Evolutionary conservation across 805 yeast species (phyloP), one percentile per base, ranked within the genome.

Genomic region (Pichia rugopelliculosa): DNA sequence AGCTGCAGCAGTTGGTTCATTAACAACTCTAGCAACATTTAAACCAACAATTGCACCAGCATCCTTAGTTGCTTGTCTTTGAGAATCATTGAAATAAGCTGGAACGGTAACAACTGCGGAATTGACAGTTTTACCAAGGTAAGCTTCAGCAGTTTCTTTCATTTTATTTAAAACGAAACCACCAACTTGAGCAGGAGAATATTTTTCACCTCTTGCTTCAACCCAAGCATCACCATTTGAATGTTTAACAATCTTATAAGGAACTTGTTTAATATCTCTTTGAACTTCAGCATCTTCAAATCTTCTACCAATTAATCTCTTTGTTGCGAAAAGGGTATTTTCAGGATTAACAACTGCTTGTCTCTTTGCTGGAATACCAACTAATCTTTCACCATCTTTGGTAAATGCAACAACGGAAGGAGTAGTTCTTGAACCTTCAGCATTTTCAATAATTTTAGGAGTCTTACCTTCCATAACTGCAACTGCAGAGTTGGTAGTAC

Each of bases 21-120:
- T 85, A 56, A 85, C 93, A 55, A 85, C 95, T 72, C 95, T 80
- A 64, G 87, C 77, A 57, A 85, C 90, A 73, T 88, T 88, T 65
- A 89, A 76, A 52, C 96, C 96, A 58, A 88, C 96, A 73, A 89
- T 89, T 71, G 88, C 91, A 77, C 97, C 97, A 46, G 97, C 96
- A 69, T 89, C 96, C 76, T 89, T 89, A 67, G 95, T 85, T 58
- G 95, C 95, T 73, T 86, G 95, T 72, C 95, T 81, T 74, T 85
- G 95, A 55, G 95, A 86, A 69, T 85, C 95, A 72, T 85, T 85
- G 76, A 85, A 85, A 73, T 85, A 85, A 53, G 95, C 95, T 54
- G 95, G 95, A 57, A 88, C 90, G 44, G 95, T 85, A 57, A 85
- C 95, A 56, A 85, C 95, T 52, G 97, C 96, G 68, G 87, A 85